phyloP scores from a whole-genome alignment of 768 basidiomycete genomes.

The Lactarius sanguifluus region DNA sequence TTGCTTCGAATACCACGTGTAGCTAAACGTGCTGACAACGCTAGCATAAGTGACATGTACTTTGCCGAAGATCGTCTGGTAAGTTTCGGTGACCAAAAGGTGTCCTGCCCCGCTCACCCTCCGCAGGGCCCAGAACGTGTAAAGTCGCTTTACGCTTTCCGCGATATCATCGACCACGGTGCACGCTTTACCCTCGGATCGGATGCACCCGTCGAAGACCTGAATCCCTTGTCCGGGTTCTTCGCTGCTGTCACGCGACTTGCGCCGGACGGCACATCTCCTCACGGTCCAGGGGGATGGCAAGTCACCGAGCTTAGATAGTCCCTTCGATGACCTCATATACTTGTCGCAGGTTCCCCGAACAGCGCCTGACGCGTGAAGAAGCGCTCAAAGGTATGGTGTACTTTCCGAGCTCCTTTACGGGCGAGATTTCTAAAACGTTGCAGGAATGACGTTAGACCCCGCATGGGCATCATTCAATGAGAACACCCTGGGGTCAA shows the following conservation, averaged over 20 bases:
- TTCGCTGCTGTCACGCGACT: constrained; percentile 85
- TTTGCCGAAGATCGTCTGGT: constrained; percentile 84
- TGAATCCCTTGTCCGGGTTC: constrained; percentile 83
- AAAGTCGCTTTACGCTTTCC: constrained; percentile 85
- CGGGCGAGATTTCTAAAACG: background rate
- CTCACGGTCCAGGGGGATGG: constrained; percentile 85
- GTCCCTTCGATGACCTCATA: constrained; percentile 6
- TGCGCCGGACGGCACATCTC: constrained; percentile 67
- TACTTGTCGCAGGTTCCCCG: constrained; percentile 63
- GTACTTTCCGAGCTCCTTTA: background rate
- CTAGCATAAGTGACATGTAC: constrained; percentile 83
- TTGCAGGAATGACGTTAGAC: constrained; percentile 79
- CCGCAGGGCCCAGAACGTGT: constrained; percentile 77
- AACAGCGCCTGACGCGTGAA: constrained; percentile 68
- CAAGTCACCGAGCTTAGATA: constrained; percentile 37
- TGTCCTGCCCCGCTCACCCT: constrained; percentile 17
- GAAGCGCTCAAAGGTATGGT: constrained; percentile 73
- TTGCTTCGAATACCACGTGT: constrained; percentile 4
- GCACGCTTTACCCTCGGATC: constrained; percentile 78
- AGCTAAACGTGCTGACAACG: constrained; percentile 17
- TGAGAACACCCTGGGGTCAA: constrained; percentile 69
- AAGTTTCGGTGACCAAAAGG: constrained; percentile 30
- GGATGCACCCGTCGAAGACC: constrained; percentile 85
- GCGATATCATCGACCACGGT: constrained; percentile 61
- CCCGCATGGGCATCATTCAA: constrained; percentile 87